Evolutionary conservation across 768 basidiomycete species (phyloP), one percentile per base, ranked within the genome.

Genomic region (Dioszegia hungarica): DNA sequence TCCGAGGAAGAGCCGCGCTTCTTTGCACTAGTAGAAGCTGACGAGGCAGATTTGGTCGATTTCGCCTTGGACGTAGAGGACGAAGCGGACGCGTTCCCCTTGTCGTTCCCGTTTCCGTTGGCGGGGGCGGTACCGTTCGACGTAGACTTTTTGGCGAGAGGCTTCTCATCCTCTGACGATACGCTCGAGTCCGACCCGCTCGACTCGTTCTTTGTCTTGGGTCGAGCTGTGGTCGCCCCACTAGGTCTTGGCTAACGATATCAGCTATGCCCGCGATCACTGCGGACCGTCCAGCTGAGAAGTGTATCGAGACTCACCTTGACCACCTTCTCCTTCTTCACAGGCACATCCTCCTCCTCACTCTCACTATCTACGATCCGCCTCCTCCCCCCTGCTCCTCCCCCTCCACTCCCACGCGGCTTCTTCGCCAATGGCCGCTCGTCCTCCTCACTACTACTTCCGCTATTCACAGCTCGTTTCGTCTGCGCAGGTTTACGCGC

Each of bases 131-230:
- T 52, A 2, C 11, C 49, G 20, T 12, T 22, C 24, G 33, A 10
- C 36, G 36, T 19, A 15, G 34, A 20, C 60, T 80, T 81, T 72
- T 79, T 82, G 38, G 74, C 69, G 25, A 79, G 59, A 0, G 81
- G 75, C 60, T 76, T 72, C 55, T 80, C 80, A 51, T 76, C 75
- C 22, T 74, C 73, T 3, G 69, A 67, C 4, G 24, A n/a, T n/a
- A n/a, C n/a, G n/a, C n/a, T n/a, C n/a, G n/a, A 20, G 0, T 66
- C 62, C 2, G 67, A 68, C 8, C 56, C 58, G 44, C 57, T 55
- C 14, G 48, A 25, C 2, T 31, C 22, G 27, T 41, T n/a, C 19
- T 25, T 39, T 3, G n/a, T n/a, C n/a, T 22, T 8, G 3, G 49
- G 33, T 37, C 33, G 36, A 20, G 48, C 33, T 10, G 49, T 53